A percentile compares a stretch with the other conserved stretches of the same genome.
These are phyloP conservation scores for Fusarium compactum DNA, from an alignment of 2,329 filamentous ascomycete species.

Conservation along the genomic window DNA sequence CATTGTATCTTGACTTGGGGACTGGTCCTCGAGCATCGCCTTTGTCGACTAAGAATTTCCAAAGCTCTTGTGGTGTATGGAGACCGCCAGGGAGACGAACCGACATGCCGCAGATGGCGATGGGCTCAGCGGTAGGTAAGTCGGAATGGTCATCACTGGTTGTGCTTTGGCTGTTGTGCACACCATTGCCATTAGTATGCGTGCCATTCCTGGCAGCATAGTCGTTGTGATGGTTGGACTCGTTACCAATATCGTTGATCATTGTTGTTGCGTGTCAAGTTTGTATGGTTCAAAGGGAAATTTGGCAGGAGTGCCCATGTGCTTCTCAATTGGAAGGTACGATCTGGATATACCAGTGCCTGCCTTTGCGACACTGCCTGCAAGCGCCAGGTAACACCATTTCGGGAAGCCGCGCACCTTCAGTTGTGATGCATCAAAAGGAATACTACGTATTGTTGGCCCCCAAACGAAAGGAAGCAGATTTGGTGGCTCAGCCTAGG, in stretches of 20 bases:
- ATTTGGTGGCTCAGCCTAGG: not conserved
- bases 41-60: constrained; percentile 1
- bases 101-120: constrained; percentile 13
- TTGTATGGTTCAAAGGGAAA: not conserved
- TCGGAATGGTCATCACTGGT: not conserved
- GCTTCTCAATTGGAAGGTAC: not conserved
- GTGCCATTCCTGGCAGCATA: not conserved
- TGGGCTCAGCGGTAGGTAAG: not conserved
- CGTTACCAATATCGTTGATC: not conserved
- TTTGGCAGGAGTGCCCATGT: too few species aligned
- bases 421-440: too few species aligned
- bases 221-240: not conserved
- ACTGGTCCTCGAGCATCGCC: not conserved
- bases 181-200: not conserved
- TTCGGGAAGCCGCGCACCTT: not conserved
- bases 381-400: not conserved
- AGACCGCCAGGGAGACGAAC: not conserved
- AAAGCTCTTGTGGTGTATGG: not conserved
- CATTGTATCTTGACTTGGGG: not conserved
- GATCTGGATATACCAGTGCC: not conserved
- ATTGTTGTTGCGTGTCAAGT: not conserved
- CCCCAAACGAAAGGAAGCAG: not conserved
- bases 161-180: not conserved
- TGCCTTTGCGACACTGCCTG: not conserved
- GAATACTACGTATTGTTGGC: too few species aligned